These are phyloP conservation scores for Ceratocystis eucalypticola DNA, from an alignment of 2,329 filamentous ascomycete genomes.

Conservation along the genomic window DNA sequence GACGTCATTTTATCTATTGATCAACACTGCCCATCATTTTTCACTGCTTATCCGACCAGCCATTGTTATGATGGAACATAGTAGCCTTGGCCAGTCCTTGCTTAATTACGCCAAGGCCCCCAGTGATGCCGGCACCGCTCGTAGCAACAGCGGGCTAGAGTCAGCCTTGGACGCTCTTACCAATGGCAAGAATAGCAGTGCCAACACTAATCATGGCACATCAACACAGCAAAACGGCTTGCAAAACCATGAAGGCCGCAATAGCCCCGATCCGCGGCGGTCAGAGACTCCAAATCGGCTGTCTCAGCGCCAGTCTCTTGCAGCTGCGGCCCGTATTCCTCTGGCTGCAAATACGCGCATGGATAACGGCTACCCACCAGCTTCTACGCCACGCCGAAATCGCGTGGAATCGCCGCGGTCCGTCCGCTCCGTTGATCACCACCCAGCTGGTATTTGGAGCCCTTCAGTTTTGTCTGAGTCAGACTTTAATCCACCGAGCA, in stretches of 20 bases:
- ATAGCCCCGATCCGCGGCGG: slow-evolving; percentile 12
- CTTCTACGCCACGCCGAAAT: slow-evolving; percentile 6
- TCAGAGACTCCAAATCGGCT: slow-evolving; percentile 15
- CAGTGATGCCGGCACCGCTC: slow-evolving; percentile 12
- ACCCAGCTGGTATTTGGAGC: slow-evolving; percentile 19
- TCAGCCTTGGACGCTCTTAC: slow-evolving; percentile 16
- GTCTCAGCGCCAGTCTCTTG: slow-evolving; percentile 13
- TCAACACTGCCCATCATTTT: not conserved
- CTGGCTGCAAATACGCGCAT: not conserved
- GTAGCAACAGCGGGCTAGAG: slow-evolving; percentile 12
- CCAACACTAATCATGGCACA: not conserved
- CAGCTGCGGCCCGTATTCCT: slow-evolving; percentile 14
- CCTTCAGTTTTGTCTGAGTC: slow-evolving; percentile 20
- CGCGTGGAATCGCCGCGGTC: slow-evolving; percentile 14
- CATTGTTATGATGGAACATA: slow-evolving; percentile 8
- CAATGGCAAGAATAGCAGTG: not conserved
- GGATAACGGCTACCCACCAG: not conserved
- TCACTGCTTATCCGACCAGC: not conserved
- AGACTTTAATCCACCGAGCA: slow-evolving; percentile 20
- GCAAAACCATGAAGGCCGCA: not conserved
- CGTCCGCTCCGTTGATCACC: slow-evolving; percentile 16
- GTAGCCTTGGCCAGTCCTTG: slow-evolving; percentile 13
- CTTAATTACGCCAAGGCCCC: slow-evolving; percentile 16
- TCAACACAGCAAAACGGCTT: slow-evolving; percentile 1
- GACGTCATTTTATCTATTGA: slow-evolving; percentile 2